Conservation (phyloP, 2,329 filamentous ascomycete genomes). For the Chaetomium sp. region DNA sequence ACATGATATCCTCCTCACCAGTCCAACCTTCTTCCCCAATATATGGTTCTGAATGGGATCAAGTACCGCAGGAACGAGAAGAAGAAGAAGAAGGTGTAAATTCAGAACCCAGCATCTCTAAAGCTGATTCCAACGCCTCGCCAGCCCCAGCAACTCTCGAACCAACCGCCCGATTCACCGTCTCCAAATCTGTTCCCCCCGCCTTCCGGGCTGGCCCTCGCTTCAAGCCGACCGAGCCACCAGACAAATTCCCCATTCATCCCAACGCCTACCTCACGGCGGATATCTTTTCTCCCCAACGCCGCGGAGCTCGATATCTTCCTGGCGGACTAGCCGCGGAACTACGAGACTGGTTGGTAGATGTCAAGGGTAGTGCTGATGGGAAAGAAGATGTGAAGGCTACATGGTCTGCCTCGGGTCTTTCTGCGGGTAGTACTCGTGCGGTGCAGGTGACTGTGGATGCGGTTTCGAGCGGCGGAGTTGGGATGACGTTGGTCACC, state of each 20-base stretch:
- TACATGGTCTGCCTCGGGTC: not conserved
- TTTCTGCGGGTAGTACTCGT: not conserved
- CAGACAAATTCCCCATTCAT: conserved; percentile 1
- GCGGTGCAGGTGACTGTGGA: conserved; percentile 8
- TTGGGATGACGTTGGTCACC: conserved; percentile 27
- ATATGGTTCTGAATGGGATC: not conserved
- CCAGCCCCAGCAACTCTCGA: too few relatives aligned
- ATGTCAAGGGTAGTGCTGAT: conserved; percentile 31
- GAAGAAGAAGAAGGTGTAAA: too few relatives aligned
- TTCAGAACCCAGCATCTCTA: too few relatives aligned
- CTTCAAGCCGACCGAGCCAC: conserved; percentile 30
- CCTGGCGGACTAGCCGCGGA: conserved; percentile 37
- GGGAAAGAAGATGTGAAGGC: conserved; percentile 17
- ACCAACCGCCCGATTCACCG: too few relatives aligned
- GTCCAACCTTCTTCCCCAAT: not conserved
- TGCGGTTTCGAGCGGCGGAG: conserved; percentile 18
- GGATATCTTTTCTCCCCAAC: conserved; percentile 35
- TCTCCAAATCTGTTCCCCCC: too few relatives aligned
- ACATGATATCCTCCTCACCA: not conserved
- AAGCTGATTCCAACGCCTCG: too few relatives aligned
- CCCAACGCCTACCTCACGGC: conserved; percentile 25
- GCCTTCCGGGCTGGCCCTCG: conserved; percentile 33
- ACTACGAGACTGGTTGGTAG: conserved; percentile 40
- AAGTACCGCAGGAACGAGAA: not conserved
- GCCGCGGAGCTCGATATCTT: conserved; percentile 31